Percentiles rank a stretch among this genome's conserved stretches.
Evolutionary conservation across 345 rosid genomes (phyloP).

Genomic region (Moringa oleifera): DNA sequence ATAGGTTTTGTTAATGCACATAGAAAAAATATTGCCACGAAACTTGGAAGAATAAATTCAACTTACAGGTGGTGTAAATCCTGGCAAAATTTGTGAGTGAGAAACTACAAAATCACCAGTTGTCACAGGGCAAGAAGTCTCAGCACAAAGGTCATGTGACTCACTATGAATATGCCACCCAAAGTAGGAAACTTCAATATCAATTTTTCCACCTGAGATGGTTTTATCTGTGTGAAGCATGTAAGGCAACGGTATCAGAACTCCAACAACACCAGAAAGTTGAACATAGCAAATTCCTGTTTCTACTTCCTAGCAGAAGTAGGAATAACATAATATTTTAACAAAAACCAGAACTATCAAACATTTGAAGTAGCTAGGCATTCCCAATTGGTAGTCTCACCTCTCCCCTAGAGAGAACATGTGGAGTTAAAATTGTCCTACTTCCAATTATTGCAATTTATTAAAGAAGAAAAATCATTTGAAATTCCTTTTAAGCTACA

Average conservation of each 20-base stretch:
- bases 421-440: too few species aligned
- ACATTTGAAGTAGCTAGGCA: neutral
- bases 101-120: constrained; percentile 75
- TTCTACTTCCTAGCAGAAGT: too few species aligned
- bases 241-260: neutral
- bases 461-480: too few species aligned
- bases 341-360: neutral
- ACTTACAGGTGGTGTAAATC: constrained; percentile 91
- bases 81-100: constrained; percentile 81
- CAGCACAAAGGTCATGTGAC: constrained; percentile 71
- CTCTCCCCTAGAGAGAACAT: too few species aligned
- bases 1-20: too few species aligned
- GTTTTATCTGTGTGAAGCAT: constrained; percentile 28
- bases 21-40: neutral
- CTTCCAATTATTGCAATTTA: too few species aligned
- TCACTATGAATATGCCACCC: constrained; percentile 78
- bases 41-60: neutral
- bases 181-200: constrained; percentile 80
- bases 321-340: too few species aligned
- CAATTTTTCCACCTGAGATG: constrained; percentile 67
- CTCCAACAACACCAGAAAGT: too few species aligned
- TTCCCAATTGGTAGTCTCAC: too few species aligned
- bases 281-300: too few species aligned
- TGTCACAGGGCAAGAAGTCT: constrained; percentile 80
- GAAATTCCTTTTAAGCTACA: too few species aligned